Conservation (phyloP, 2,329 filamentous ascomycete species). For the Xylaria sp. region DNA sequence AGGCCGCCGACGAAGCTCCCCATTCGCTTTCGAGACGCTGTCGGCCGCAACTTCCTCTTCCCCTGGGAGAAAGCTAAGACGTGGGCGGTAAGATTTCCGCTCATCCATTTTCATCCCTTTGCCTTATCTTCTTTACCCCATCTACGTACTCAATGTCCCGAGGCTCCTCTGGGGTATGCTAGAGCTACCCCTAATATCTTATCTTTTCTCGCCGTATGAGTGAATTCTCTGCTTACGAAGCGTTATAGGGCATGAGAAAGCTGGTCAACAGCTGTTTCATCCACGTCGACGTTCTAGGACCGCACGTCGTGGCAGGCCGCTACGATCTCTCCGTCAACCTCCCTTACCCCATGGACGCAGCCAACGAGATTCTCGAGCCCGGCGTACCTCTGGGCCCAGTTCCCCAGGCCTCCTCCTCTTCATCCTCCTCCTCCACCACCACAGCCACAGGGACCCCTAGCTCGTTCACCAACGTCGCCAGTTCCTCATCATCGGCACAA, state of each 20-base stretch:
- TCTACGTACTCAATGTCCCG: not conserved
- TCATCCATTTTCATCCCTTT: too few relatives aligned
- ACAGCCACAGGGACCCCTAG: constrained; percentile 1
- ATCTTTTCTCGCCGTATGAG: too few relatives aligned
- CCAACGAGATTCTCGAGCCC: constrained; percentile 31
- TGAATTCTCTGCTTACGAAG: constrained; percentile 14
- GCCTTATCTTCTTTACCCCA: too few relatives aligned
- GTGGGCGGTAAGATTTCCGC: constrained; percentile 62
- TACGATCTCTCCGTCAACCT: constrained; percentile 58
- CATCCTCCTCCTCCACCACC: too few relatives aligned
- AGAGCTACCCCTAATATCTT: not conserved
- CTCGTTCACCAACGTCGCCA: constrained; percentile 8
- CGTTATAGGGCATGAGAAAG: constrained; percentile 60
- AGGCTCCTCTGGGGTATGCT: not conserved
- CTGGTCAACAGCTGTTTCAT: constrained; percentile 61
- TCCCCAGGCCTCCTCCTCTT: not conserved
- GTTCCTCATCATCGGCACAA: constrained; percentile 8
- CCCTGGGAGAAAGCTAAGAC: constrained; percentile 69
- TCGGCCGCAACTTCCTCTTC: constrained; percentile 69
- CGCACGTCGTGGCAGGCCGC: constrained; percentile 58
- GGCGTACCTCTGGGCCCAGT: not conserved
- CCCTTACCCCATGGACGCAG: constrained; percentile 39
- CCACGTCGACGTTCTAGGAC: constrained; percentile 59
- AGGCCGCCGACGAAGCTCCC: constrained; percentile 50
- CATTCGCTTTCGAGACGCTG: constrained; percentile 69